Percentiles rank a stretch among this genome's conserved stretches.
Conservation (phyloP, 2,329 filamentous ascomycete species). For the Balansia obtecta region DNA sequence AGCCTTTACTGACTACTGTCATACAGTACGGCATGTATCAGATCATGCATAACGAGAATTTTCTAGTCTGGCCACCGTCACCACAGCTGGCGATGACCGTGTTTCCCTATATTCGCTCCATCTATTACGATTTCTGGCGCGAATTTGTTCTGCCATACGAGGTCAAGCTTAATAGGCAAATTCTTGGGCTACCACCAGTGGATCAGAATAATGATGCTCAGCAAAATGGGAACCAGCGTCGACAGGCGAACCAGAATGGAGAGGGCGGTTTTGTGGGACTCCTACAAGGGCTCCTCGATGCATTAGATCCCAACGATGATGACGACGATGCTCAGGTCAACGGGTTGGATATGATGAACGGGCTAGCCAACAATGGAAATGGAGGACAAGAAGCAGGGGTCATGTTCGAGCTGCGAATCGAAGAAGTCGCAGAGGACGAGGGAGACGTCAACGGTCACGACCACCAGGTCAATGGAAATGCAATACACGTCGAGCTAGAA, state of each 20-base stretch:
- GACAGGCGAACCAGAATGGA: slow-evolving; percentile 6
- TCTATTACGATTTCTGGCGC: slow-evolving; percentile 35
- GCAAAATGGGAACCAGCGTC: slow-evolving; percentile 1
- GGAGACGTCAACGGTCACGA: slow-evolving; percentile 18
- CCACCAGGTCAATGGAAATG: slow-evolving; percentile 26
- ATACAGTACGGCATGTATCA: slow-evolving; percentile 35
- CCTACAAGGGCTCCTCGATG: slow-evolving; percentile 24
- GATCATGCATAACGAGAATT: slow-evolving; percentile 30
- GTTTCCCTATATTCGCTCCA: slow-evolving; percentile 32
- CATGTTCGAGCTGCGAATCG: slow-evolving; percentile 22
- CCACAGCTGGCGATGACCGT: slow-evolving; percentile 36
- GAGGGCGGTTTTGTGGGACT: slow-evolving; percentile 23
- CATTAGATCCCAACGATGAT: slow-evolving; percentile 22
- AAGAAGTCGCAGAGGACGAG: slow-evolving; percentile 19
- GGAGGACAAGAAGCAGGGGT: slow-evolving; percentile 13
- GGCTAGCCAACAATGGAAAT: slow-evolving; percentile 10
- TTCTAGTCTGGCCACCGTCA: slow-evolving; percentile 40
- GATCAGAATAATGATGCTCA: slow-evolving; percentile 11
- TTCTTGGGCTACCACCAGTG: slow-evolving; percentile 26
- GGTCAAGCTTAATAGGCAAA: slow-evolving; percentile 32
- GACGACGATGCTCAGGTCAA: slow-evolving; percentile 10
- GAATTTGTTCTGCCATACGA: slow-evolving; percentile 35
- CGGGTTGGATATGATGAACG: slow-evolving; percentile 7
- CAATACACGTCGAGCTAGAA: slow-evolving; percentile 9
- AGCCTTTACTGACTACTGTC: slow-evolving; percentile 1